These are phyloP conservation scores for Colletotrichum sp. DNA, from an alignment of 2,329 filamentous ascomycete species.

Conservation along the genomic window DNA sequence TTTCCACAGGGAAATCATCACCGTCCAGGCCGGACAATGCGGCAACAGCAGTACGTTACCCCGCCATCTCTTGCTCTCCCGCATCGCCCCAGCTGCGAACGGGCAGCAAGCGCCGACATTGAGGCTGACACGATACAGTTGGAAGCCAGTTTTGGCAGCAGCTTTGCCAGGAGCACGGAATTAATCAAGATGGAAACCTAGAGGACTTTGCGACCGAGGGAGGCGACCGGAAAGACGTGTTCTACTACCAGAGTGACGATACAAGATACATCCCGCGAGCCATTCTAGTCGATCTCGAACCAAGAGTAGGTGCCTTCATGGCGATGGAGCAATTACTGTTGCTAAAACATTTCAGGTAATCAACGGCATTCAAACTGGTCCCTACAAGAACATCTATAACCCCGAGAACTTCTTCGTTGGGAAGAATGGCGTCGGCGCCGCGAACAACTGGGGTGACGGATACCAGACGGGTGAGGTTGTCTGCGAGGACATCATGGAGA, in stretches of 20 bases:
- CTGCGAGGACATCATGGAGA: constrained; percentile 97
- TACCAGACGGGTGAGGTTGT: constrained; percentile 92
- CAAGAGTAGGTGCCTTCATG: constrained; percentile 63
- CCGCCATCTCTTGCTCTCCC: not conserved
- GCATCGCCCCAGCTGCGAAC: not conserved
- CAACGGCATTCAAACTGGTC: constrained; percentile 88
- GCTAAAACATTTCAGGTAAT: constrained; percentile 64
- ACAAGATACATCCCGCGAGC: constrained; percentile 97
- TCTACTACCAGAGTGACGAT: constrained; percentile 99
- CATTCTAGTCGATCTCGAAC: constrained; percentile 94
- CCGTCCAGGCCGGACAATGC: constrained; percentile 97
- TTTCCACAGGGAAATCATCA: constrained; percentile 90
- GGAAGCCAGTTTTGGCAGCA: constrained; percentile 99
- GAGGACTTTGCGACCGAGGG: constrained; percentile 98
- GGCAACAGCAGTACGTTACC: constrained; percentile 91
- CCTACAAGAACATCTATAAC: constrained; percentile 99
- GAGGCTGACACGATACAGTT: constrained; percentile 60
- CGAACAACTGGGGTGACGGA: constrained; percentile 98
- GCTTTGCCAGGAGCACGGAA: constrained; percentile 96
- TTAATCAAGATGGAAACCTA: constrained; percentile 95
- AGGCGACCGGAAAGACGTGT: constrained; percentile 97
- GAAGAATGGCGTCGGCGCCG: constrained; percentile 90
- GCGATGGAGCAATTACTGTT: not conserved
- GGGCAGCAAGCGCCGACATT: not conserved
- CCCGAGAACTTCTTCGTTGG: constrained; percentile 98